These are phyloP conservation scores for Atalantia buxifolia DNA, from an alignment of 345 rosid species.

Conservation along the genomic window DNA sequence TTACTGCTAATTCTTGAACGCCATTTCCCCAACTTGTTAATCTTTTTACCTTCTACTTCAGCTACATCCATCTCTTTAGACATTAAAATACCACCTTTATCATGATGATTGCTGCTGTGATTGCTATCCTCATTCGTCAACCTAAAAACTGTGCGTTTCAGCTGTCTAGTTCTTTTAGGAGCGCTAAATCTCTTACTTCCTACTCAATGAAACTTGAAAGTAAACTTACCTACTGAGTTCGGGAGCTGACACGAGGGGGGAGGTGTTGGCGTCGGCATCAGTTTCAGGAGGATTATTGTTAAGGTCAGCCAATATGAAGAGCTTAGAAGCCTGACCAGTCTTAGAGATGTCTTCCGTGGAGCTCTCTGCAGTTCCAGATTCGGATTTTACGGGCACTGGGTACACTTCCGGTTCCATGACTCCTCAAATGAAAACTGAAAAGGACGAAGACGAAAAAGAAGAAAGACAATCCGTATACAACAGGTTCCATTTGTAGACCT, in stretches of 20 bases:
- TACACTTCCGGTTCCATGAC: conserved; percentile 25
- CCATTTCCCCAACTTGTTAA: conserved; percentile 51
- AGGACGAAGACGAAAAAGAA: not conserved
- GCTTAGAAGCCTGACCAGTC: conserved; percentile 39
- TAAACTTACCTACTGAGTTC: conserved; percentile 39
- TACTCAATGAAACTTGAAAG: too few relatives aligned
- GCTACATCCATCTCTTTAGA: conserved; percentile 51
- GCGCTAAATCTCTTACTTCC: not conserved
- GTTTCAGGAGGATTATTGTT: conserved; percentile 82
- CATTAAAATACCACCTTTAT: conserved; percentile 35
- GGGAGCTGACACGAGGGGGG: conserved; percentile 32
- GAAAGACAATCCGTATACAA: not conserved
- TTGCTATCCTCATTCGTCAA: conserved; percentile 46
- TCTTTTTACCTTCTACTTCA: conserved; percentile 62
- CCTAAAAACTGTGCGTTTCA: conserved; percentile 24
- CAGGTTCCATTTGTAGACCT: not conserved
- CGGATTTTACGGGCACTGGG: conserved; percentile 41
- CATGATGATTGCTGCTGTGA: conserved; percentile 46
- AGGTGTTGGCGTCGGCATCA: conserved; percentile 49
- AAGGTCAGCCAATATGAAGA: conserved; percentile 85
- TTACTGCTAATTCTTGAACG: conserved; percentile 66
- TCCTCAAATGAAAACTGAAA: not conserved
- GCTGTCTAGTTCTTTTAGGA: not conserved
- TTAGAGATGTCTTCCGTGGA: conserved; percentile 23
- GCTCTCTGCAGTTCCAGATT: conserved; percentile 35